phyloP scores from a whole-genome alignment of 2,329 filamentous ascomycete genomes.

The Chalaropsis thielavioides region DNA sequence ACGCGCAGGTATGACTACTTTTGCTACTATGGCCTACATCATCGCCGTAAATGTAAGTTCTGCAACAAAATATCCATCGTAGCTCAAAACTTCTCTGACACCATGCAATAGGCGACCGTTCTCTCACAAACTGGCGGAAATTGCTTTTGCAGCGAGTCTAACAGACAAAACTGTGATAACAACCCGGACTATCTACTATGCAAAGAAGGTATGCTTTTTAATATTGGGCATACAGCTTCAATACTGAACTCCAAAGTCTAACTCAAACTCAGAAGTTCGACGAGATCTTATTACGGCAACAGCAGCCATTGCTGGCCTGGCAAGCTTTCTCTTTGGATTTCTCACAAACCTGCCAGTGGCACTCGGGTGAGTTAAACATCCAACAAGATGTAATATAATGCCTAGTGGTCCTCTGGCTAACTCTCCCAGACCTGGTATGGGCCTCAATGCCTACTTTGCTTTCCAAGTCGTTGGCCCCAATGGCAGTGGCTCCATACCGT shows the following conservation, averaged over 20 bases:
- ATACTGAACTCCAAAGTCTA: neutral
- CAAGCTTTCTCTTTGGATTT: slow-evolving; percentile 63
- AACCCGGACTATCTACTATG: slow-evolving; percentile 32
- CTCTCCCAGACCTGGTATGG: slow-evolving; percentile 46
- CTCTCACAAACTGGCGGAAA: slow-evolving; percentile 64
- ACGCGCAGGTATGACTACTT: slow-evolving; percentile 65
- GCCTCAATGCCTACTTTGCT: slow-evolving; percentile 52
- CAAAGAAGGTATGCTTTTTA: slow-evolving; percentile 30
- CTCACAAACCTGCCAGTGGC: slow-evolving; percentile 60
- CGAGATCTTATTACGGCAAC: slow-evolving; percentile 72
- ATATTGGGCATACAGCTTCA: neutral
- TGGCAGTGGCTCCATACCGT: slow-evolving; percentile 41
- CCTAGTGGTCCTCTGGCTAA: neutral
- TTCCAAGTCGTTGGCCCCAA: slow-evolving; percentile 51
- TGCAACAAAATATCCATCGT: neutral
- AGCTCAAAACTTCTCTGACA: neutral
- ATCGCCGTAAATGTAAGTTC: slow-evolving; percentile 52
- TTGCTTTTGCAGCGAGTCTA: slow-evolving; percentile 45
- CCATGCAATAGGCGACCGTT: slow-evolving; percentile 44
- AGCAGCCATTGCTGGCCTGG: slow-evolving; percentile 61
- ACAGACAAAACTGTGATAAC: slow-evolving; percentile 35
- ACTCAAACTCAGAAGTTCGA: slow-evolving; percentile 37
- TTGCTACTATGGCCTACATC: slow-evolving; percentile 73
- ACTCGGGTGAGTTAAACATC: slow-evolving; percentile 24
- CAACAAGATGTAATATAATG: slow-evolving; percentile 13